Evolutionary conservation across 768 basidiomycete species (phyloP).

Genomic region (Fistulinella prunicolor): DNA sequence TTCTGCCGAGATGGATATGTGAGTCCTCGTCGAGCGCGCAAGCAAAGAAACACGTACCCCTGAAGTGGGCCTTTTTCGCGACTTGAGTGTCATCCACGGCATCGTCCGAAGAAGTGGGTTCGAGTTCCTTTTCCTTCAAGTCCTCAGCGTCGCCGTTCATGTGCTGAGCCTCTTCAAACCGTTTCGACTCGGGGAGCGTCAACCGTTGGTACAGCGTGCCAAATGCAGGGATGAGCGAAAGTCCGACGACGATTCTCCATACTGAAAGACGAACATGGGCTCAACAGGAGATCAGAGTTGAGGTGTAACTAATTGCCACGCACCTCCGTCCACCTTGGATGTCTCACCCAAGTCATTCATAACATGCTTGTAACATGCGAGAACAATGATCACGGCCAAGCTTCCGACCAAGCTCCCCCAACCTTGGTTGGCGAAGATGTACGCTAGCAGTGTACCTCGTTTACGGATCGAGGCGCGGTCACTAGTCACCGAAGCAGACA

Average conservation of each 20-base stretch:
- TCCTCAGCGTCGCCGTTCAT: conserved; percentile 28
- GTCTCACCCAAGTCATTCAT: conserved; percentile 59
- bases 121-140: conserved; percentile 31
- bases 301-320: conserved; percentile 16
- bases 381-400: conserved; percentile 59
- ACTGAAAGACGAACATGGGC: conserved; percentile 32
- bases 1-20: conserved; percentile 35
- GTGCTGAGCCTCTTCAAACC: conserved; percentile 44
- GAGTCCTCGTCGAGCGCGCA: neutral
- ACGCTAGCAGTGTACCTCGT: conserved; percentile 71
- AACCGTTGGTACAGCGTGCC: conserved; percentile 74
- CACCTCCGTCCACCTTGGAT: conserved; percentile 69
- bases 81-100: conserved; percentile 16
- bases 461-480: conserved; percentile 65
- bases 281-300: neutral
- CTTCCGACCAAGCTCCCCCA: conserved; percentile 71
- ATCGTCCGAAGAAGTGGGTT: neutral
- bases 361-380: conserved; percentile 57
- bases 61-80: conserved; percentile 49
- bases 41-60: conserved; percentile 31
- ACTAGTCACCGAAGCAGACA: conserved; percentile 66
- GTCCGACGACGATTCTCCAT: conserved; percentile 73
- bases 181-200: conserved; percentile 66
- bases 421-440: conserved; percentile 75
- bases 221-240: conserved; percentile 73